phyloP scores from a whole-genome alignment of 106 monocot species.

The Phalaenopsis equestris region DNA sequence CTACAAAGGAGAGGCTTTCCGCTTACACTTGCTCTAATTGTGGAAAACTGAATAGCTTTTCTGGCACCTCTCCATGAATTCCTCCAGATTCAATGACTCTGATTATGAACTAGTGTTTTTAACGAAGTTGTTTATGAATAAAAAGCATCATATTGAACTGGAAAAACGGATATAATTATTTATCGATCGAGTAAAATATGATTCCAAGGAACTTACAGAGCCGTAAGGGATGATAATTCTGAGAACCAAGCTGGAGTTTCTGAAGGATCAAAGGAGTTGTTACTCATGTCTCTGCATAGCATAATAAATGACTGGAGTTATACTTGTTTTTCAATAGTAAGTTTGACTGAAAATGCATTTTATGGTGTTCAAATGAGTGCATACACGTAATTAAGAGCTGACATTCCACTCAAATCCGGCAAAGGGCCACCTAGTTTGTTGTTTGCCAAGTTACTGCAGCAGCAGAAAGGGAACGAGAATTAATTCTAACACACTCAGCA shows the following conservation, averaged over 20 bases:
- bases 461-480: background rate
- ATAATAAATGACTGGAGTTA: background rate
- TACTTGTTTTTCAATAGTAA: background rate
- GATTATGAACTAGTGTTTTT: background rate
- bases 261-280: slow-evolving; percentile 65
- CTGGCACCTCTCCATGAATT: slow-evolving; percentile 38
- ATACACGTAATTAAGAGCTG: slow-evolving; percentile 43
- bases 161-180: background rate
- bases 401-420: slow-evolving; percentile 66
- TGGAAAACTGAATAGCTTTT: slow-evolving; percentile 41
- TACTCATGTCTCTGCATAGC: slow-evolving; percentile 64
- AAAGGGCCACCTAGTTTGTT: slow-evolving; percentile 59
- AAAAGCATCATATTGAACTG: background rate
- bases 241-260: slow-evolving; percentile 68
- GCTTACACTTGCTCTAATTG: slow-evolving; percentile 61
- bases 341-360: background rate
- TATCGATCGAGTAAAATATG: background rate
- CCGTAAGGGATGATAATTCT: slow-evolving; percentile 36
- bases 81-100: slow-evolving; percentile 47
- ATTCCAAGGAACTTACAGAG: slow-evolving; percentile 40
- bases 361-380: slow-evolving; percentile 5
- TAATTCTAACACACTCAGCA: background rate
- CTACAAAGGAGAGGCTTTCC: background rate
- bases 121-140: background rate
- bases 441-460: slow-evolving; percentile 61